phyloP scores from a whole-genome alignment of 208 protist genomes.

The Crithidia brevicula region DNA sequence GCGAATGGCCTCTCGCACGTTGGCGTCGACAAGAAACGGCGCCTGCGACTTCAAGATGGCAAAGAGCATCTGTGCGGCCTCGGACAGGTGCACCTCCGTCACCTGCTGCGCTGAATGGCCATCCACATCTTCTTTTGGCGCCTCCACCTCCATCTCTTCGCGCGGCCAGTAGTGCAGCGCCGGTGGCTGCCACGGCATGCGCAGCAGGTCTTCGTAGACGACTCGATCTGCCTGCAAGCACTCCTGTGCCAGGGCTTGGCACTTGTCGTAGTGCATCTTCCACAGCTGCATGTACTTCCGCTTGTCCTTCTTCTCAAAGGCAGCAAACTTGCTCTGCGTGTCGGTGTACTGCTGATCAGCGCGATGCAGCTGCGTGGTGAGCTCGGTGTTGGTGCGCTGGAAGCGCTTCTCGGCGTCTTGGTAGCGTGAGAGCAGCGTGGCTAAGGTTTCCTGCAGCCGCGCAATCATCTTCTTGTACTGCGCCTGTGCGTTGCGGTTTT shows the following conservation, averaged over 20 bases:
- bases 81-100: constrained; percentile 71
- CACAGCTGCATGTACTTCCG: constrained; percentile 94
- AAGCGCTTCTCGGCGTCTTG: constrained; percentile 91
- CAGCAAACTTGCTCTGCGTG: constrained; percentile 95
- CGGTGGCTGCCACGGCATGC: constrained; percentile 87
- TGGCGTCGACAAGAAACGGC: constrained; percentile 88
- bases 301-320: constrained; percentile 94
- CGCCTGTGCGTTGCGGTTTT: constrained; percentile 94
- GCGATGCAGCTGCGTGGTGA: constrained; percentile 94
- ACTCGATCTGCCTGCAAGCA: constrained; percentile 95
- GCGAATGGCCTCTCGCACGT: constrained; percentile 71
- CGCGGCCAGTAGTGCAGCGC: constrained; percentile 83
- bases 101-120: constrained; percentile 40
- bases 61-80: constrained; percentile 83
- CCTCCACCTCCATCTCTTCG: constrained; percentile 45
- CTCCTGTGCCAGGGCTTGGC: constrained; percentile 85
- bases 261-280: constrained; percentile 95
- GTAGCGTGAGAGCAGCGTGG: constrained; percentile 90
- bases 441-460: constrained; percentile 89
- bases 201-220: constrained; percentile 95
- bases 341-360: constrained; percentile 96
- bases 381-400: constrained; percentile 93
- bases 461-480: constrained; percentile 94
- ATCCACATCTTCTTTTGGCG: constrained; percentile 50
- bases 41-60: constrained; percentile 87